Evolutionary conservation across 2,329 filamentous ascomycete genomes (phyloP), one percentile per base, ranked within the genome.

Genomic region (Fusarium sp.): DNA sequence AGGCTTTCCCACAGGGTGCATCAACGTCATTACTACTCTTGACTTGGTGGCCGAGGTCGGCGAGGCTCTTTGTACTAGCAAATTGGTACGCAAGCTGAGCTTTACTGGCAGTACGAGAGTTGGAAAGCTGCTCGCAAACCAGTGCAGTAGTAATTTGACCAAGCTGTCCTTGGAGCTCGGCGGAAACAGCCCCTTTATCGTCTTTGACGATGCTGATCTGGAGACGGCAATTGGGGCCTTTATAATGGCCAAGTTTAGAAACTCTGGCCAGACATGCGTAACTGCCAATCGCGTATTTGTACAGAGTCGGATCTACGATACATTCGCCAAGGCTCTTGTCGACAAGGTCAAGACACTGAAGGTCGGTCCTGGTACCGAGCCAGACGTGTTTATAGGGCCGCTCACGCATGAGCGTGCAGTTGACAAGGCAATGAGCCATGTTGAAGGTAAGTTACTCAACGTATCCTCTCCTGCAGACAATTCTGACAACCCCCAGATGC

Each of bases 1-100:
- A 14, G 66, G 66, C 1, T 56, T 65, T 33, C 66, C 66, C 9
- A 46, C 6, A 2, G 66, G 56, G 1, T 27, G n/a, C 31, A 49
- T 68, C 36, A 65, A 68, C n/a, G 46, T 68, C 10, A 57, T 68
- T 12, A 55, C 49, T 7, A 57, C 56, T 1, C 44, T 67, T 4
- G 36, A 57, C 29, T 51, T 56, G 24, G 42, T 60, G 12, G 51
- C 62, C 2, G 62, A 61, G 27, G 56, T 59, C 1, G 49, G 55
- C 8, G 31, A 60, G 27, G 24, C 66, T 35, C 44, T 62, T 6
- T 58, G 46, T 9, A 20, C 31, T 5, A 36, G 42, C 22, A 55
- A 56, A 16, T 14, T 51, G 5, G 36, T 68, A 8, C 55, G 44
- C 14, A 68, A 68, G 36, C 14, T 68, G 17, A 64, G 61, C 36